Percentiles rank a stretch among this genome's conserved stretches.
phyloP scores from a whole-genome alignment of 2,329 filamentous ascomycete genomes.

The Drechslerella dactyloides region DNA sequence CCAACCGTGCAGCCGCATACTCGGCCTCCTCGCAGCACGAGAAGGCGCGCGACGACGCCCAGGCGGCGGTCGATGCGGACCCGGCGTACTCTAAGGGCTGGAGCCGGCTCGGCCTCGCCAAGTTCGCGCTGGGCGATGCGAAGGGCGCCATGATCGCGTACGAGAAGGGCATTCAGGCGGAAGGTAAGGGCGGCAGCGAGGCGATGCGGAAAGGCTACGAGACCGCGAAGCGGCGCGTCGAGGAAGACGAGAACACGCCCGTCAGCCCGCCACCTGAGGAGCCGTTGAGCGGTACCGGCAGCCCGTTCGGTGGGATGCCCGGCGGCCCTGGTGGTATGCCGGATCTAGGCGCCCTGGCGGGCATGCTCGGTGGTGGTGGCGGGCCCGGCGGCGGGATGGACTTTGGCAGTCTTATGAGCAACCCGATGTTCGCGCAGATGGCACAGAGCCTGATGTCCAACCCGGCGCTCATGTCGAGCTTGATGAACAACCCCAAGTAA shows the following conservation, averaged over 20 bases:
- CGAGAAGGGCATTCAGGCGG: conserved; percentile 86
- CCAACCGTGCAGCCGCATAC: conserved; percentile 94
- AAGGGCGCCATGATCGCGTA: conserved; percentile 95
- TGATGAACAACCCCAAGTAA: conserved; percentile 87
- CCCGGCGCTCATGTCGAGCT: conserved; percentile 84
- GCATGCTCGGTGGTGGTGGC: conserved; percentile 72
- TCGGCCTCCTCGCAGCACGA: conserved; percentile 83
- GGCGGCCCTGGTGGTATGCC: conserved; percentile 69
- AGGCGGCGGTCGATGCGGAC: conserved; percentile 85
- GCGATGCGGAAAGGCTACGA: conserved; percentile 97
- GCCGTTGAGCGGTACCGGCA: conserved; percentile 62
- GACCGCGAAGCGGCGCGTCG: conserved; percentile 85
- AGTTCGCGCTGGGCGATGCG: conserved; percentile 88
- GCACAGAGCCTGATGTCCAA: conserved; percentile 97
- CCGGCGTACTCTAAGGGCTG: conserved; percentile 96
- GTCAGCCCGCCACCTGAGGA: conserved; percentile 62
- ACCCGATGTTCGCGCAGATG: conserved; percentile 98
- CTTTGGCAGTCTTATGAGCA: conserved; percentile 85
- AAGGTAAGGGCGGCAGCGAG: conserved; percentile 91
- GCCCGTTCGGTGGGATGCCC: conserved; percentile 55
- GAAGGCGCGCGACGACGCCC: conserved; percentile 83
- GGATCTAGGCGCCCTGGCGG: conserved; percentile 72
- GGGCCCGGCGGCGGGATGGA: conserved; percentile 77
- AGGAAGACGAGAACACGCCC: conserved; percentile 72
- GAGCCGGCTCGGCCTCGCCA: conserved; percentile 88